Base-by-base conservation (phyloP, 768 basidiomycete species). In the Panaeolus cyanescens region DNA sequence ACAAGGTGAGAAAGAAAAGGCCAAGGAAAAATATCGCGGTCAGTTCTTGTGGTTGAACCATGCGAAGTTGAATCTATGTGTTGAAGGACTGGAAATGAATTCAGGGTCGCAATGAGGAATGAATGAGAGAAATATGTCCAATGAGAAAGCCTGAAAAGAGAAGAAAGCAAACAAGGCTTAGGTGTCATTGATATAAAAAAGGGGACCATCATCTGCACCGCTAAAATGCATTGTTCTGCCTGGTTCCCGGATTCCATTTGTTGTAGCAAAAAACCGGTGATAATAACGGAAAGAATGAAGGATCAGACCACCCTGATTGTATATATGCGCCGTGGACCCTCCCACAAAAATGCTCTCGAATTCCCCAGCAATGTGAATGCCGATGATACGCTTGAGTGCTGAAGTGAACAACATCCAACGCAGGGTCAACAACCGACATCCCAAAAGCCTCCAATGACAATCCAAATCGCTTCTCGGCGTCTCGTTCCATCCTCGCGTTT, bases 221-320 rank as follows among this genome's bases (percentile, higher is more conserved):
- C 25, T 28, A 28, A 28, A n/a, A 25, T 20, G 45, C 45, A 12
- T 50, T 50, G 45, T 50, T 30, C 45, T 50, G 45, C 45, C 45
- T 50, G 45, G 45, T 50, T 50, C 45, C 45, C 45, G 25, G 9
- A 50, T 28, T 50, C 45, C 45, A 50, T 50, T 50, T 28, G 45
- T 50, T 50, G 45, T 50, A 30, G 45, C 22, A 50, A 17, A 42
- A 22, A 20, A 22, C 22, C 39, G 39, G 45, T 15, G 15, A 28
- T 50, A 28, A 28, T 50, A 25, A 50, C 30, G 25, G 22, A 42
- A 20, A 40, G n/a, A n/a, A n/a, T n/a, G n/a, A n/a, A n/a, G n/a
- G n/a, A n/a, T n/a, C n/a, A n/a, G 39, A 20, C 39, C n/a, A 50
- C 5, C 15, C 19, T 22, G 7, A 5, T 22, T 50, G 45, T 50